Evolutionary conservation across 2,329 filamentous ascomycete genomes (phyloP).

Genomic region (Shiraia bambusicola): DNA sequence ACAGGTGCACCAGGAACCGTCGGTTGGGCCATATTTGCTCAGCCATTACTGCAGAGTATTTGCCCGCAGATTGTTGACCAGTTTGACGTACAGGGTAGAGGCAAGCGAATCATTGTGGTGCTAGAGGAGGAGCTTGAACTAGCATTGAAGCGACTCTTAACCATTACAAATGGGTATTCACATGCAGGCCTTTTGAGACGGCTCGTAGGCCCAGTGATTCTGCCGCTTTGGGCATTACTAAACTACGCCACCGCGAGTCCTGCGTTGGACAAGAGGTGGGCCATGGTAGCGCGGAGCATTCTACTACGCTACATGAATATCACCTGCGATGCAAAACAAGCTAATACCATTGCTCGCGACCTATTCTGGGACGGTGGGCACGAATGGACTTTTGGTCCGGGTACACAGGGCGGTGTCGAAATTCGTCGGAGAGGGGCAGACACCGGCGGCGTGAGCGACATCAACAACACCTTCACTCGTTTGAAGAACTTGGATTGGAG

Average conservation of each 20-base stretch:
- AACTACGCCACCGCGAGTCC: conserved; percentile 50
- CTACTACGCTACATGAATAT: conserved; percentile 56
- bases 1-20: conserved; percentile 62
- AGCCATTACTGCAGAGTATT: conserved; percentile 58
- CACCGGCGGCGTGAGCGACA: conserved; percentile 67
- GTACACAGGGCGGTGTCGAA: conserved; percentile 54
- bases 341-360: conserved; percentile 55
- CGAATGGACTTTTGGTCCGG: conserved; percentile 57
- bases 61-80: conserved; percentile 46
- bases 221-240: conserved; percentile 65
- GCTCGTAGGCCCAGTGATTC: conserved; percentile 59
- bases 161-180: conserved; percentile 63
- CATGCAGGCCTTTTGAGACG: conserved; percentile 66
- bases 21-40: conserved; percentile 65
- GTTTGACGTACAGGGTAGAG: conserved; percentile 45
- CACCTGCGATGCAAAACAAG: conserved; percentile 54
- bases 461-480: conserved; percentile 63
- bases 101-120: conserved; percentile 53
- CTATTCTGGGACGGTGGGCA: conserved; percentile 57
- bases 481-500: conserved; percentile 33
- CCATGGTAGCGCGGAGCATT: conserved; percentile 22
- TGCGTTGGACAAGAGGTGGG: conserved; percentile 31
- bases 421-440: conserved; percentile 67
- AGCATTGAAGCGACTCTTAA: conserved; percentile 58
- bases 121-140: conserved; percentile 51